Percentiles rank a stretch among this genome's conserved stretches.
Conservation (phyloP, 106 monocot genomes). For the Apostasia shenzhenica region DNA sequence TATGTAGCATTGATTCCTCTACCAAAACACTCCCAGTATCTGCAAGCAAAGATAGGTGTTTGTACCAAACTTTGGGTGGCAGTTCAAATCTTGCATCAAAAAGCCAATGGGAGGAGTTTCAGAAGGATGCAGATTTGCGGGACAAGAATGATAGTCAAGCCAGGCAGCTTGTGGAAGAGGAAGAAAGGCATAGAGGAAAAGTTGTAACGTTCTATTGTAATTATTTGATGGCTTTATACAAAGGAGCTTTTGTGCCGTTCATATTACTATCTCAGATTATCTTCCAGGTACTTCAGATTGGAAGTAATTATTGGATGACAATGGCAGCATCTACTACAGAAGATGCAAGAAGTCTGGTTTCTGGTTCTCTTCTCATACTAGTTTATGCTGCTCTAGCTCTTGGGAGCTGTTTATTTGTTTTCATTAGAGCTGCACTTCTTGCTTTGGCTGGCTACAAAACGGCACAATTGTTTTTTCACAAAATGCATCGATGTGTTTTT, state of each 20-base stretch:
- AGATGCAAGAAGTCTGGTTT: constrained; percentile 27
- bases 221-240: constrained; percentile 53
- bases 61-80: not conserved
- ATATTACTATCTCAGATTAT: constrained; percentile 45
- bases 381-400: constrained; percentile 46
- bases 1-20: constrained; percentile 23
- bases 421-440: constrained; percentile 16
- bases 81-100: not conserved
- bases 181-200: constrained; percentile 75
- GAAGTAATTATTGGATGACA: constrained; percentile 76
- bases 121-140: constrained; percentile 12
- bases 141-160: constrained; percentile 7
- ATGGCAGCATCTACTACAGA: constrained; percentile 44
- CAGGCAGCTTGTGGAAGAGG: constrained; percentile 56
- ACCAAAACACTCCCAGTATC: not conserved
- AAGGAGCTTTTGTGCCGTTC: constrained; percentile 44
- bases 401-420: constrained; percentile 7
- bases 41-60: not conserved
- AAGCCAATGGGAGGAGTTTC: constrained; percentile 2
- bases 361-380: constrained; percentile 18
- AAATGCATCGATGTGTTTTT: constrained; percentile 62
- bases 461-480: constrained; percentile 18
- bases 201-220: constrained; percentile 60
- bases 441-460: constrained; percentile 15
- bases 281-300: constrained; percentile 52